Conservation (phyloP, 2,329 filamentous ascomycete species). For the Alternaria solani region DNA sequence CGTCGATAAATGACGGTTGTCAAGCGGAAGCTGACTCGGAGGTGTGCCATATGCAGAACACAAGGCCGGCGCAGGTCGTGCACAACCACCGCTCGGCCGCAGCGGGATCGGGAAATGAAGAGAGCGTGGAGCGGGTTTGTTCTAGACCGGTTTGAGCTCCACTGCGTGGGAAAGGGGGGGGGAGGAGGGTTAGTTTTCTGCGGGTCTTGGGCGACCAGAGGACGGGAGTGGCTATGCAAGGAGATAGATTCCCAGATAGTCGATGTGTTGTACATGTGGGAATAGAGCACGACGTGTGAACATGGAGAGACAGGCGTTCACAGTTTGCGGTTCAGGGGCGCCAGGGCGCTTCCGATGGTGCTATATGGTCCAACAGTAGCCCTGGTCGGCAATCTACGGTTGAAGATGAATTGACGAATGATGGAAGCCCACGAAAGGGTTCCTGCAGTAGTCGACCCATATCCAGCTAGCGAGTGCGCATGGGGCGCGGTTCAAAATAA, state of each 20-base stretch:
- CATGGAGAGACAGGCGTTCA: not conserved
- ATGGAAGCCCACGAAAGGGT: conserved; percentile 18
- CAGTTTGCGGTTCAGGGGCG: conserved; percentile 29
- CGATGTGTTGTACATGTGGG: not conserved
- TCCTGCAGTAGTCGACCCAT: conserved; percentile 30
- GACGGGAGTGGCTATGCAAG: not conserved
- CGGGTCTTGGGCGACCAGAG: conserved; percentile 10
- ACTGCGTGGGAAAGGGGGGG: conserved; percentile 24
- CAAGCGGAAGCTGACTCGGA: conserved; percentile 17
- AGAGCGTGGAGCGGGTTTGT: conserved; percentile 25
- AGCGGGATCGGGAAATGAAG: conserved; percentile 44
- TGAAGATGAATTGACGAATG: conserved; percentile 30
- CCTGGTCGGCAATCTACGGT: conserved; percentile 29
- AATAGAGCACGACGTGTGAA: not conserved
- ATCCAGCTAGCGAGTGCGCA: conserved; percentile 13
- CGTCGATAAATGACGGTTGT: conserved; percentile 19
- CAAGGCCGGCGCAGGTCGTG: conserved; percentile 27
- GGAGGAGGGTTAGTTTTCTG: conserved; percentile 23
- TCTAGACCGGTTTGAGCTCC: conserved; percentile 27
- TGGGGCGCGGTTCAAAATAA: conserved; percentile 28
- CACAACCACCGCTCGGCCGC: conserved; percentile 41
- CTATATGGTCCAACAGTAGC: conserved; percentile 20
- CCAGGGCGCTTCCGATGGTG: conserved; percentile 27
- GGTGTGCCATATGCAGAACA: conserved; percentile 24
- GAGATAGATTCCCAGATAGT: not conserved